phyloP scores from a whole-genome alignment of 768 basidiomycete genomes.

The Hericium erinaceus region DNA sequence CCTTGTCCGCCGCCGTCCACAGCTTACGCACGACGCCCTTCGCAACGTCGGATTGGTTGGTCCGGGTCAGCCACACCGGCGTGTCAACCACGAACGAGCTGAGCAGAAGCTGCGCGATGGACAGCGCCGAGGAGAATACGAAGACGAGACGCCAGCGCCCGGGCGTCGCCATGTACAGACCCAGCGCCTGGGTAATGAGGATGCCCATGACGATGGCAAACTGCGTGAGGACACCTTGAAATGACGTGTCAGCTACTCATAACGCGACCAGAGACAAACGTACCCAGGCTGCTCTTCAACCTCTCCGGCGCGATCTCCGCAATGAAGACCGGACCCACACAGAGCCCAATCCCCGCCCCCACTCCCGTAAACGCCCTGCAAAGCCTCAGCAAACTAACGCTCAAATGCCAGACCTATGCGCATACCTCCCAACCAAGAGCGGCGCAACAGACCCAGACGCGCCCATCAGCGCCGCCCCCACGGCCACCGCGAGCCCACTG shows the following conservation, averaged over 20 bases:
- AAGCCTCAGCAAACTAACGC: not conserved
- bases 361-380: constrained; percentile 57
- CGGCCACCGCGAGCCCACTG: constrained; percentile 44
- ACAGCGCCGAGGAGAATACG: constrained; percentile 47
- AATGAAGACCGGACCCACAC: constrained; percentile 79
- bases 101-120: constrained; percentile 45
- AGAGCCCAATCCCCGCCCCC: constrained; percentile 63
- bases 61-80: constrained; percentile 53
- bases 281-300: constrained; percentile 69
- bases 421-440: constrained; percentile 60
- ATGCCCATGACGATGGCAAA: constrained; percentile 80
- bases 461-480: constrained; percentile 60
- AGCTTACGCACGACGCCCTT: constrained; percentile 36
- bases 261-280: constrained; percentile 10
- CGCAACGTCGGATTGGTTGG: constrained; percentile 40
- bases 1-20: constrained; percentile 36
- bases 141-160: constrained; percentile 66
- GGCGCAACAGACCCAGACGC: constrained; percentile 45
- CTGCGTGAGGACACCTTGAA: constrained; percentile 68
- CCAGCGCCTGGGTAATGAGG: constrained; percentile 75
- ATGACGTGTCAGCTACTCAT: not conserved
- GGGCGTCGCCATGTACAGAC: constrained; percentile 61
- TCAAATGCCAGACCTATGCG: not conserved
- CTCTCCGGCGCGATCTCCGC: constrained; percentile 73
- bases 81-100: constrained; percentile 57